These are phyloP conservation scores for Sanghuangporus sanghuang DNA, from an alignment of 1,284 basidiomycete genomes.

Conservation along the genomic window DNA sequence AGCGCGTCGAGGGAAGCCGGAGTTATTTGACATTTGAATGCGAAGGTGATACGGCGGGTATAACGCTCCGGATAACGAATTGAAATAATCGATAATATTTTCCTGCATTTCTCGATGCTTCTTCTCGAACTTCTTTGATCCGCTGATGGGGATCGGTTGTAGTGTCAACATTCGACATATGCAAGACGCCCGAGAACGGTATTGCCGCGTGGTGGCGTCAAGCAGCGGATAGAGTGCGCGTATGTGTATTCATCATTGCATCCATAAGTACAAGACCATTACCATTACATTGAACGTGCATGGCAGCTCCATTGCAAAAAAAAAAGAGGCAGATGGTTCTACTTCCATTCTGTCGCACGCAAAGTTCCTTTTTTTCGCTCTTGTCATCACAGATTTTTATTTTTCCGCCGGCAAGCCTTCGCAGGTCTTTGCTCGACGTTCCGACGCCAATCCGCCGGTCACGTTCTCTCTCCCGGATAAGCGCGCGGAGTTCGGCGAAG, in stretches of 20 bases:
- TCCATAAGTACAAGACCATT: neutral
- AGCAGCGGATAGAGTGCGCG: slow-evolving; percentile 1
- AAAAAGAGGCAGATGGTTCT: neutral
- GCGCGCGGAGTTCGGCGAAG: neutral
- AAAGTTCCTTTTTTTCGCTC: neutral
- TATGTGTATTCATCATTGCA: neutral
- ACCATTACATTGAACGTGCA: neutral
- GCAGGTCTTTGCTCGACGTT: neutral
- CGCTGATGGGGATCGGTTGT: neutral
- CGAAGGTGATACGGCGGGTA: neutral
- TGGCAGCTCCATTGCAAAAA: neutral
- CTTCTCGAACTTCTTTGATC: neutral
- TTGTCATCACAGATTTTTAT: neutral
- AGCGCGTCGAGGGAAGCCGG: neutral
- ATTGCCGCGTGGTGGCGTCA: slow-evolving; percentile 3
- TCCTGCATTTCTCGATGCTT: neutral
- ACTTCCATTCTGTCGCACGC: neutral
- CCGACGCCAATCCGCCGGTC: neutral
- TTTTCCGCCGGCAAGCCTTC: neutral
- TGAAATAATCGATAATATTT: neutral
- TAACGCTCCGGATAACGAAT: neutral
- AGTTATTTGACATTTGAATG: neutral
- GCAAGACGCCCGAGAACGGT: neutral
- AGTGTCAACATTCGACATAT: neutral
- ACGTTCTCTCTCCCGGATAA: neutral